These are phyloP conservation scores for Astraeus odoratus DNA, from an alignment of 768 basidiomycete species.

Conservation along the genomic window DNA sequence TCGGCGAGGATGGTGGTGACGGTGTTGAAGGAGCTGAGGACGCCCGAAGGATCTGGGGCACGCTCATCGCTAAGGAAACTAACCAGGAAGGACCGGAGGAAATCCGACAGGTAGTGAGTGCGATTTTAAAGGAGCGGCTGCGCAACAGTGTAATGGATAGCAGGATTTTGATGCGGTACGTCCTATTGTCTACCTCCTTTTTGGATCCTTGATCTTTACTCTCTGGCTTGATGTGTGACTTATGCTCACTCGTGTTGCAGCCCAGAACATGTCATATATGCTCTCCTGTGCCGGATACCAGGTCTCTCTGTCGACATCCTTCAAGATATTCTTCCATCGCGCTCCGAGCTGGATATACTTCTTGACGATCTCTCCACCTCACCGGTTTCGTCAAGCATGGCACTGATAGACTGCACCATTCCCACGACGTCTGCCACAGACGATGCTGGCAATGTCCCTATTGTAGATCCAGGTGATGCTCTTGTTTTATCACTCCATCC, in stretches of 20 bases:
- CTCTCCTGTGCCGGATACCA: slow-evolving; percentile 29
- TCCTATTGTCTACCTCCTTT: slow-evolving; percentile 22
- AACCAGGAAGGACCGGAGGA: slow-evolving; percentile 14
- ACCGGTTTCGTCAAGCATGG: slow-evolving; percentile 47
- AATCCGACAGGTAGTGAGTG: slow-evolving; percentile 20
- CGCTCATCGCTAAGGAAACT: slow-evolving; percentile 8
- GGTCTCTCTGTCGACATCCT: slow-evolving; percentile 36
- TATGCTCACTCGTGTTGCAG: slow-evolving; percentile 20
- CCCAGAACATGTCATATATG: slow-evolving; percentile 39
- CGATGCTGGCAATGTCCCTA: slow-evolving; percentile 39
- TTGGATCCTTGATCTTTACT: slow-evolving; percentile 23
- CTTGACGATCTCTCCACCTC: slow-evolving; percentile 39
- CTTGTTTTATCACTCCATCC: slow-evolving; percentile 8
- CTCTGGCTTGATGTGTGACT: background rate
- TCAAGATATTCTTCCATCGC: slow-evolving; percentile 46
- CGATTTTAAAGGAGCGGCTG: slow-evolving; percentile 36
- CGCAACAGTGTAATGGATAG: slow-evolving; percentile 35
- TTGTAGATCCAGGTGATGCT: background rate
- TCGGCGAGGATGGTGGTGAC: slow-evolving; percentile 5
- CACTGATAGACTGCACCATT: slow-evolving; percentile 53
- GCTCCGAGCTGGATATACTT: slow-evolving; percentile 39
- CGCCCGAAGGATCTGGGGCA: slow-evolving; percentile 27
- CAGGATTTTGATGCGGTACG: slow-evolving; percentile 26
- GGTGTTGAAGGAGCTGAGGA: slow-evolving; percentile 6
- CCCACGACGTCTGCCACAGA: slow-evolving; percentile 33